Percentiles rank a stretch among this genome's conserved stretches.
Evolutionary conservation across 257 asterid genomes (phyloP).

Genomic region (Euphrasia confusa): DNA sequence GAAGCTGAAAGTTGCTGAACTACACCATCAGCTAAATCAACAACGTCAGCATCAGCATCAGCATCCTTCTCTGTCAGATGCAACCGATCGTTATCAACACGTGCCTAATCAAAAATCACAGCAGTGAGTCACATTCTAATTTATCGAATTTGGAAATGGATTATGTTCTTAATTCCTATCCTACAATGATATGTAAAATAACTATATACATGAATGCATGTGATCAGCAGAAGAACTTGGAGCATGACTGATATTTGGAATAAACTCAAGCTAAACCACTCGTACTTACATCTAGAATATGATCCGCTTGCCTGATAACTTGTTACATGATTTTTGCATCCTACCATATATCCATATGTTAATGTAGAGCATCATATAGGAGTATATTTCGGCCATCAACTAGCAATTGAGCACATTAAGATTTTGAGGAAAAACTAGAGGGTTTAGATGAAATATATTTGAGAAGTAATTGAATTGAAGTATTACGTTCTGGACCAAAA

Average conservation of each 20-base stretch:
- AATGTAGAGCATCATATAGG: neutral
- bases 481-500: conserved; percentile 11
- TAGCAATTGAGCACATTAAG: neutral
- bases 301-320: conserved; percentile 17
- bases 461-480: neutral
- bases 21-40: conserved; percentile 93
- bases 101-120: conserved; percentile 49
- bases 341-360: neutral
- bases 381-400: neutral
- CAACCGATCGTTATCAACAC: conserved; percentile 54
- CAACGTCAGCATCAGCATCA: conserved; percentile 95
- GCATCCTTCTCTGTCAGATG: conserved; percentile 71
- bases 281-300: neutral
- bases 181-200: neutral
- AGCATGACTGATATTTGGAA: conserved; percentile 14
- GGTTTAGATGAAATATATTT: conserved; percentile 3
- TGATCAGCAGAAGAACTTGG: conserved; percentile 8
- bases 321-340: conserved; percentile 6
- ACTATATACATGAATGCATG: neutral
- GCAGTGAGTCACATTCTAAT: conserved; percentile 45
- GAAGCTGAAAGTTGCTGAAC: conserved; percentile 96
- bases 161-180: neutral
- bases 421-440: neutral
- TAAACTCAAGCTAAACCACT: conserved; percentile 1
- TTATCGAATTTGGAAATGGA: conserved; percentile 17